Evolutionary conservation across 1,284 basidiomycete genomes (phyloP).

Genomic region (Puccinia sorghi): DNA sequence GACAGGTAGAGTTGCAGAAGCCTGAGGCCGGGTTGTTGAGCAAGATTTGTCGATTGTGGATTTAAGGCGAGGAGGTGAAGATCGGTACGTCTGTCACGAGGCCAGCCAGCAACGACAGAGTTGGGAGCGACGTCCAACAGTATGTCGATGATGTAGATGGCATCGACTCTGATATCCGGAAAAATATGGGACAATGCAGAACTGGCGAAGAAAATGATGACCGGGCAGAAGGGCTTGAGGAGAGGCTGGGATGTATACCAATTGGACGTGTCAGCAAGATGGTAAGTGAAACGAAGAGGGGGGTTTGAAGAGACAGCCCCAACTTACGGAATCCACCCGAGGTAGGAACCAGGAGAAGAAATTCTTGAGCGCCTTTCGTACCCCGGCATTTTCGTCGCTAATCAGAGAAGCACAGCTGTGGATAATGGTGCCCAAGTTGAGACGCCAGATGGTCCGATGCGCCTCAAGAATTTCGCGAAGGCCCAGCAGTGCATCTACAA

Average conservation of each 20-base stretch:
- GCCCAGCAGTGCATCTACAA: constrained; percentile 74
- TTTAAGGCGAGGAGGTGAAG: neutral
- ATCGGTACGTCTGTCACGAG: constrained; percentile 51
- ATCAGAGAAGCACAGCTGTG: constrained; percentile 72
- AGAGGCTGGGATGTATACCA: constrained; percentile 63
- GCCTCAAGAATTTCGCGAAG: constrained; percentile 75
- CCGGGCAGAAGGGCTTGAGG: constrained; percentile 69
- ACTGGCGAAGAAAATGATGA: constrained; percentile 78
- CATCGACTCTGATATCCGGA: constrained; percentile 87
- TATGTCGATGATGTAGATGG: constrained; percentile 76
- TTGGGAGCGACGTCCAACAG: constrained; percentile 73
- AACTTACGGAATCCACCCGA: neutral
- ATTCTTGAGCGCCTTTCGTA: constrained; percentile 13
- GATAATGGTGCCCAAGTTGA: constrained; percentile 68
- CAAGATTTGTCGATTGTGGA: constrained; percentile 11
- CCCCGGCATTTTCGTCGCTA: constrained; percentile 62
- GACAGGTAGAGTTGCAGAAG: constrained; percentile 74
- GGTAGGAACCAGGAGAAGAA: constrained; percentile 48
- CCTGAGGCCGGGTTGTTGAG: constrained; percentile 61
- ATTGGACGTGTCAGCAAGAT: neutral
- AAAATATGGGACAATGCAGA: constrained; percentile 94
- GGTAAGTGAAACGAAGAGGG: constrained; percentile 49
- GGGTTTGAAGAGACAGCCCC: neutral
- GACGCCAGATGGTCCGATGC: constrained; percentile 66
- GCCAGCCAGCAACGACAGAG: constrained; percentile 71